Evolutionary conservation across 345 rosid genomes (phyloP).

Genomic region (Nephelium lappaceum): DNA sequence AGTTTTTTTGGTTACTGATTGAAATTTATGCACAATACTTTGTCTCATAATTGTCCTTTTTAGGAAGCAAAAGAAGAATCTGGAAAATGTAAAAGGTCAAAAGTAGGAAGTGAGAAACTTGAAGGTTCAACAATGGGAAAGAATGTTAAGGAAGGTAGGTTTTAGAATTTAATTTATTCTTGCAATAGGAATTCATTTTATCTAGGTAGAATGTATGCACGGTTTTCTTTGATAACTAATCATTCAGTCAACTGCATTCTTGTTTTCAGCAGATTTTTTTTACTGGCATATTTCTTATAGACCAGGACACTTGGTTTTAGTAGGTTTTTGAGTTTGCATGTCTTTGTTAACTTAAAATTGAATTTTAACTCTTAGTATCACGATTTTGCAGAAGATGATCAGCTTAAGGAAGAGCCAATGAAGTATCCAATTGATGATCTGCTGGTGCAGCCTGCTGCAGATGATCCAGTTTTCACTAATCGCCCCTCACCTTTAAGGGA

Average conservation of each 20-base stretch:
- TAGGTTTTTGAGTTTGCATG: background rate
- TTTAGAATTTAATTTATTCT: background rate
- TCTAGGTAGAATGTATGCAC: background rate
- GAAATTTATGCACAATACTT: constrained; percentile 8
- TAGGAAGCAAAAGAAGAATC: constrained; percentile 57
- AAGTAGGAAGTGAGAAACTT: constrained; percentile 50
- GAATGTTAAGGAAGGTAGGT: constrained; percentile 29
- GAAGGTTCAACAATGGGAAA: constrained; percentile 34
- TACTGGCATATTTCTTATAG: background rate
- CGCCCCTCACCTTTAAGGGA: constrained; percentile 83
- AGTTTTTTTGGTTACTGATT: constrained; percentile 7
- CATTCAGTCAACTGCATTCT: background rate
- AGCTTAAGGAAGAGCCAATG: constrained; percentile 43
- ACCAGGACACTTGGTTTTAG: background rate
- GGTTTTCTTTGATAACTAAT: background rate
- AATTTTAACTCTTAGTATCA: constrained; percentile 2
- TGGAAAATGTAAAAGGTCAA: constrained; percentile 60
- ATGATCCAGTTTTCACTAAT: constrained; percentile 67
- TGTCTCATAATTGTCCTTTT: constrained; percentile 22
- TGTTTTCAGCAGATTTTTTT: background rate
- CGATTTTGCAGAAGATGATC: constrained; percentile 53
- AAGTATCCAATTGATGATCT: constrained; percentile 93
- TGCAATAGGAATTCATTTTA: background rate
- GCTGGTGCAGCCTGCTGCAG: constrained; percentile 65
- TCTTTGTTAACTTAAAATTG: background rate